Conservation (phyloP, 169 alveolate species). For the Eimeria acervulina region DNA sequence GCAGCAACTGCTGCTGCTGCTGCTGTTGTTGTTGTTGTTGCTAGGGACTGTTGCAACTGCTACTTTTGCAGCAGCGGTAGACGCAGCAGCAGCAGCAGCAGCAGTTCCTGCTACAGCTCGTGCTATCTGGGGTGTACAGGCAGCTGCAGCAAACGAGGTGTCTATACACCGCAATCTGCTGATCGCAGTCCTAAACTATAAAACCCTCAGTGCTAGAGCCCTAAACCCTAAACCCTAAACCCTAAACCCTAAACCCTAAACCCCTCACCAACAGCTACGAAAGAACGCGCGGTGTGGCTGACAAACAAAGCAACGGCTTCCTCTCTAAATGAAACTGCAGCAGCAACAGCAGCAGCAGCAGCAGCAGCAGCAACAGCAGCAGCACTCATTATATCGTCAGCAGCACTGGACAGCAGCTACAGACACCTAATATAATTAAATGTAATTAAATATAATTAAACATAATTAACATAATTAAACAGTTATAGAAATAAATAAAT, state of each 20-base stretch:
- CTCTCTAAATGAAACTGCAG: slow-evolving; percentile 65
- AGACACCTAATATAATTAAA: too few species aligned
- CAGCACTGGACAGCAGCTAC: slow-evolving; percentile 6
- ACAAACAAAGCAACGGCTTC: slow-evolving; percentile 35
- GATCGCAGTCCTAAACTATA: too few species aligned
- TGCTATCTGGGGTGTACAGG: too few species aligned
- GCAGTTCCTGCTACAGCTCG: too few species aligned
- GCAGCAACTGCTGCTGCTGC: not conserved
- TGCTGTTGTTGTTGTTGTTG: not conserved
- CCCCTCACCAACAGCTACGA: slow-evolving; percentile 39
- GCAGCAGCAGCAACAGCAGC: slow-evolving; percentile 40
- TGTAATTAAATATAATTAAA: too few species aligned
- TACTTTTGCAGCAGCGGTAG: not conserved
- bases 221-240: too few species aligned
- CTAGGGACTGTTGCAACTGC: not conserved
- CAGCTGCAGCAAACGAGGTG: not conserved
- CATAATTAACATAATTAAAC: too few species aligned
- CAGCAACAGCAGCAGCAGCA: slow-evolving; percentile 9
- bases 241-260: too few species aligned
- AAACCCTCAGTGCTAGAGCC: too few species aligned
- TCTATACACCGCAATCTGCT: too few species aligned
- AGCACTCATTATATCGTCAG: not conserved
- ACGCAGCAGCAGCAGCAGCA: too few species aligned
- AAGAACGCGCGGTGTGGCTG: slow-evolving; percentile 55
- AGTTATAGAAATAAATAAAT: too few species aligned